A percentile compares a stretch with the other conserved stretches of the same genome.
Conservation (phyloP, 2,329 filamentous ascomycete genomes). For the Trichoderma sp. region DNA sequence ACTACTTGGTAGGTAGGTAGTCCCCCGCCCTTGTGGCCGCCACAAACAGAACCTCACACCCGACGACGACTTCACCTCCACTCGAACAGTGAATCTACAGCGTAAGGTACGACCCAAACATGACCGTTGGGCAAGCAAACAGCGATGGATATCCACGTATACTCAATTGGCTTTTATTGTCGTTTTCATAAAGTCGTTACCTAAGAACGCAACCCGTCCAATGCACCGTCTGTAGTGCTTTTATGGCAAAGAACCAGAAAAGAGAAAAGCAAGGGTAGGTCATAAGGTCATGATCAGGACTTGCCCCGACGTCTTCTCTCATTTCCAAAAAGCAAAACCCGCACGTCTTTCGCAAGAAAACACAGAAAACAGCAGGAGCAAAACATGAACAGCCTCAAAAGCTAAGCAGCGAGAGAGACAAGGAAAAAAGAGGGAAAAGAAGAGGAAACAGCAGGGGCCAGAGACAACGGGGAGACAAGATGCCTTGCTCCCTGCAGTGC, state of each 20-base stretch:
- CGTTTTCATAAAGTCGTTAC: conserved; percentile 46
- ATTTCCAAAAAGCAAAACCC: conserved; percentile 33
- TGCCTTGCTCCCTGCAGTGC: conserved; percentile 20
- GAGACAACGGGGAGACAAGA: conserved; percentile 33
- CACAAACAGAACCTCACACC: no score
- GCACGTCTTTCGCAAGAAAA: conserved; percentile 24
- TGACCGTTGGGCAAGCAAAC: not conserved
- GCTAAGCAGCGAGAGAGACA: conserved; percentile 19
- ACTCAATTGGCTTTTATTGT: conserved; percentile 44
- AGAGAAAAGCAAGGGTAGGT: conserved; percentile 36
- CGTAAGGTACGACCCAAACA: no score
- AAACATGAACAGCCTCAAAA: not conserved
- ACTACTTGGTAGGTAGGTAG: no score
- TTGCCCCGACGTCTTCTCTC: conserved; percentile 35
- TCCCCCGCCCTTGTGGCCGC: no score
- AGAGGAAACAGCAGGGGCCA: conserved; percentile 30
- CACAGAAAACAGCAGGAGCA: not conserved
- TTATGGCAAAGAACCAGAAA: conserved; percentile 34
- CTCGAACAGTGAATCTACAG: not conserved
- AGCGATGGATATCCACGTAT: conserved; percentile 10
- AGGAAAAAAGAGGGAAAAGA: not conserved
- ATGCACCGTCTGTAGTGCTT: conserved; percentile 40
- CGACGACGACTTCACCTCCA: no score
- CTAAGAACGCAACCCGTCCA: conserved; percentile 43
- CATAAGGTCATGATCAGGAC: conserved; percentile 44